Evolutionary conservation across 2,329 filamentous ascomycete species (phyloP).

Genomic region (Aspergillus novofumigatus): DNA sequence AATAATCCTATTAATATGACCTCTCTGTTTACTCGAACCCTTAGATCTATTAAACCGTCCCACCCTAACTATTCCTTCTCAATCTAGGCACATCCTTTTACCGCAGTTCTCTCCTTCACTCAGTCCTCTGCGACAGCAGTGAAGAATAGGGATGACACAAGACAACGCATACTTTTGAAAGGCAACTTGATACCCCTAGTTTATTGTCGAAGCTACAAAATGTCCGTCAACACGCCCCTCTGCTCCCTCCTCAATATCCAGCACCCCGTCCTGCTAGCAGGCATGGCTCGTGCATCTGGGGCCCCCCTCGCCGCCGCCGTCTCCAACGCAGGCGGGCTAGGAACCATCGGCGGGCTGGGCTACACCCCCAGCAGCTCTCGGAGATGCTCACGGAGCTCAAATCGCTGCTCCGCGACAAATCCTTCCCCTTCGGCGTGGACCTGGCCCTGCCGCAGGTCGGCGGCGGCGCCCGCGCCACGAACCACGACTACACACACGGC

Average conservation of each 20-base stretch:
- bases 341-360: conserved; percentile 59
- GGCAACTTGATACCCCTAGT: not conserved
- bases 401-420: conserved; percentile 60
- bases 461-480: conserved; percentile 77
- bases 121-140: not conserved
- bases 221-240: conserved; percentile 69
- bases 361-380: conserved; percentile 72
- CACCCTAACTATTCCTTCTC: not conserved
- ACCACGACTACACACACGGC: conserved; percentile 92
- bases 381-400: conserved; percentile 83
- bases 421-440: conserved; percentile 84
- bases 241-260: conserved; percentile 75
- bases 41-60: not conserved
- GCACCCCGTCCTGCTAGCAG: conserved; percentile 86
- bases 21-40: not conserved
- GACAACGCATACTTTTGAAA: not conserved
- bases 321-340: conserved; percentile 80
- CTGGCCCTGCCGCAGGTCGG: conserved; percentile 88
- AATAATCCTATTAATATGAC: not conserved
- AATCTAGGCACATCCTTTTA: not conserved
- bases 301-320: conserved; percentile 78
- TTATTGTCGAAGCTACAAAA: conserved; percentile 11
- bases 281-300: conserved; percentile 84
- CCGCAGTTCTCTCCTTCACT: too few species aligned
- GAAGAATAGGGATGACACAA: not conserved